Evolutionary conservation across 2,329 filamentous ascomycete genomes (phyloP), one percentile per base, ranked within the genome.

Genomic region (Microcyclospora pomicola): DNA sequence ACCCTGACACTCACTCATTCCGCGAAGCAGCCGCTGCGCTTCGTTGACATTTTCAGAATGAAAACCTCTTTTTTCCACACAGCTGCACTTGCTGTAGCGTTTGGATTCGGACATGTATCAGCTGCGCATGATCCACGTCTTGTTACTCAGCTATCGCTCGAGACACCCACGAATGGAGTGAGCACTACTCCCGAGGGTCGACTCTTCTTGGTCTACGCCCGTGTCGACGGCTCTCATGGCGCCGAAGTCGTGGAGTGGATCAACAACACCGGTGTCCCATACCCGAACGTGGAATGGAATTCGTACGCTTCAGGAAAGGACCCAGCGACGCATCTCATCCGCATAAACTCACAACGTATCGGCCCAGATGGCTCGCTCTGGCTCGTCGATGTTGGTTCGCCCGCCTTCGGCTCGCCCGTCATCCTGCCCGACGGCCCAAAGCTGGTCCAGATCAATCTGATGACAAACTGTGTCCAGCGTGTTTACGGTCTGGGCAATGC

Each of bases 401-500:
- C 49, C 6, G 34, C 41, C 12, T 49, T 59, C 31, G 52, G 53
- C 13, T 45, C 40, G 12, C 49, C 52, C 7, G 52, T 56, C n/a
- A 48, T 52, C 19, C 34, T 54, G 11, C 51, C 51, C 6, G 19
- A 51, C 27, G 52, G 46, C 31, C 53, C 52, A 4, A 63, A 62
- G 42, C 49, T 63, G 9, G 48, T 63, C 1, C 40, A 41, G 6
- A 44, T 61, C 15, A 52, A 62, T 40, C 29, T 59, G 5, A 54
- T 45, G 2, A 58, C 53, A 9, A 57, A 63, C 41, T 35, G 43
- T 11, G 56, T 60, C 9, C 45, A 47, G n/a, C 44, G 49, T 6
- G 44, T 58, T 6, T 62, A 59, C 37, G 48, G 48, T 28, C 49
- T 62, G 40, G 59, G 55, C 32, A 56, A 55, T 27, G 50, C 51